phyloP scores from a whole-genome alignment of 75 land plant species.

The Pinus taeda region DNA sequence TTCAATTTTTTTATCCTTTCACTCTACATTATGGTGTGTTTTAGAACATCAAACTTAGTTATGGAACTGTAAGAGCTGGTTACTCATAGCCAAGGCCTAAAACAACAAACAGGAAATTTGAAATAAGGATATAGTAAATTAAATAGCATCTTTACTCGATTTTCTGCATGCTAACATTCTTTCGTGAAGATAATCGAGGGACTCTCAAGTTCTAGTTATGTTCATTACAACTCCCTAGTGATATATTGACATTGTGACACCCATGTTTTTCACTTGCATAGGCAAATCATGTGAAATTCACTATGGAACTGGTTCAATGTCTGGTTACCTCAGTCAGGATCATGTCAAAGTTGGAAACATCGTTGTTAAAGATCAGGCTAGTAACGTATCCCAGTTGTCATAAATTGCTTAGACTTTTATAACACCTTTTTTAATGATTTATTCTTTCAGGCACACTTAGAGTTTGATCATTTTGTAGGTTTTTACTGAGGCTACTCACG shows the following conservation, averaged over 20 bases:
- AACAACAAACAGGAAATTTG: neutral
- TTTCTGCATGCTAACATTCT: neutral
- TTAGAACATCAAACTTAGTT: neutral
- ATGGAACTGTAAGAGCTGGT: neutral
- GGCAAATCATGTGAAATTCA: conserved; percentile 63
- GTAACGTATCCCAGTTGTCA: neutral
- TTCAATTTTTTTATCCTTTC: neutral
- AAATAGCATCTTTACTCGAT: neutral
- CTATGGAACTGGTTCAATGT: conserved; percentile 80
- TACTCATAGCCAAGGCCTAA: neutral
- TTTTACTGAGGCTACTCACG: conserved; percentile 88
- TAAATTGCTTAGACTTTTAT: neutral
- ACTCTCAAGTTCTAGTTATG: neutral
- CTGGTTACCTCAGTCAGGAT: conserved; percentile 76
- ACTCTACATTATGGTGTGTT: neutral
- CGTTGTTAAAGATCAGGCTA: conserved; percentile 65
- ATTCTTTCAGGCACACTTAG: neutral
- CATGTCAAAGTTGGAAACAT: conserved; percentile 66
- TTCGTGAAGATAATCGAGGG: neutral
- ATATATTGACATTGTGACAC: neutral
- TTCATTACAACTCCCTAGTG: neutral
- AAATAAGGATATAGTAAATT: neutral
- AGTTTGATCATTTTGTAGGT: conserved; percentile 30
- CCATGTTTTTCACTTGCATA: conserved; percentile 16
- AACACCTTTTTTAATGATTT: neutral